Percentiles rank a stretch among this genome's conserved stretches.
Evolutionary conservation across 345 rosid species (phyloP).

Genomic region (Nasturtium officinale): DNA sequence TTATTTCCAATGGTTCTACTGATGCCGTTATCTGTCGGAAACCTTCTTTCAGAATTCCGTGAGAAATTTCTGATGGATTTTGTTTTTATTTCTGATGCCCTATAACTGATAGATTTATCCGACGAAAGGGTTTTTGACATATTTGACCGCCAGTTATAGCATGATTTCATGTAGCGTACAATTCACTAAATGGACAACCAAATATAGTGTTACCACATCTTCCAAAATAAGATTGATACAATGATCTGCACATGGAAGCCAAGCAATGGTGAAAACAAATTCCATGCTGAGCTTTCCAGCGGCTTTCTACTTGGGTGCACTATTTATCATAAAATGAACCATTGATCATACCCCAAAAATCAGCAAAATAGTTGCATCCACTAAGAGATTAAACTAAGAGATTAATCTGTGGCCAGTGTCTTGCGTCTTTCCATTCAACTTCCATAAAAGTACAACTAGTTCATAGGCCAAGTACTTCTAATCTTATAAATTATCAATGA

Average conservation of each 20-base stretch:
- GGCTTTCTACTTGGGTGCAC: not conserved
- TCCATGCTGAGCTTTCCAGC: not conserved
- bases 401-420: not conserved
- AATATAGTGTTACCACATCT: not conserved
- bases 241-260: slow-evolving; percentile 9
- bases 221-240: slow-evolving; percentile 2
- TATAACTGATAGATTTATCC: too few relatives aligned
- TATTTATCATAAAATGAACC: not conserved
- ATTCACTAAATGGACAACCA: not conserved
- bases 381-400: not conserved
- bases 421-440: slow-evolving; percentile 14
- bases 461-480: slow-evolving; percentile 8
- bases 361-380: slow-evolving; percentile 9
- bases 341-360: not conserved
- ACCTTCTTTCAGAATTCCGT: too few relatives aligned
- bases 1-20: too few relatives aligned
- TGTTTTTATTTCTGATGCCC: too few relatives aligned
- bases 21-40: too few relatives aligned
- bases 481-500: slow-evolving; percentile 3
- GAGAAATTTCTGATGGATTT: too few relatives aligned
- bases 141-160: too few relatives aligned
- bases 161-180: too few relatives aligned
- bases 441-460: not conserved
- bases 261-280: not conserved
- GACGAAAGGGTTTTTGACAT: too few relatives aligned